Percentiles rank a stretch among this genome's conserved stretches.
These are phyloP conservation scores for Cylindrotheca closterium DNA, from an alignment of 108 stramenopile genomes.

Conservation along the genomic window DNA sequence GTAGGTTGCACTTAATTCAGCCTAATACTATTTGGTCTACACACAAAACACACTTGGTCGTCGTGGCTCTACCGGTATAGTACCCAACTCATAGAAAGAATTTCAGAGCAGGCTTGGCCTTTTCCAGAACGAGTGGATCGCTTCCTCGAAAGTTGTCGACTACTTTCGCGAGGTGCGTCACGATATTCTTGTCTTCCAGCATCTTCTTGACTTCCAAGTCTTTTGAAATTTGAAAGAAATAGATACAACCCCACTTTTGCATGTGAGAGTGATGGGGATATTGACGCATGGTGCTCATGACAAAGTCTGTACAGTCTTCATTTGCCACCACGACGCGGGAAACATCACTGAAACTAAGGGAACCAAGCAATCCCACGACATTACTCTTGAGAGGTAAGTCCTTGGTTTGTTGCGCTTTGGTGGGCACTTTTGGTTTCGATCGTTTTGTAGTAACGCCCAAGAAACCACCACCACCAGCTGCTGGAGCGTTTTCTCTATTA, in stretches of 20 bases:
- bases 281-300: not conserved
- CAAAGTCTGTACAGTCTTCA: not conserved
- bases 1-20: too few relatives aligned
- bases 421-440: not conserved
- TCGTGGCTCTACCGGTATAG: too few relatives aligned
- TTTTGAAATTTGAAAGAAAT: not conserved
- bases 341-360: not conserved
- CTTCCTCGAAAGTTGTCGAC: not conserved
- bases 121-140: not conserved
- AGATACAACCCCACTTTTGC: conserved; percentile 1
- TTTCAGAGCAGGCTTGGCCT: not conserved
- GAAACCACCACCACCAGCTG: too few relatives aligned
- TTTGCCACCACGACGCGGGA: not conserved
- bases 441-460: not conserved
- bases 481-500: not conserved
- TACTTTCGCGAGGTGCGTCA: not conserved
- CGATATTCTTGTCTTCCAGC: not conserved
- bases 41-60: too few relatives aligned
- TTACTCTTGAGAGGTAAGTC: not conserved
- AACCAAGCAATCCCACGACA: not conserved
- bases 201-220: not conserved
- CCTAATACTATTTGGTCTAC: too few relatives aligned
- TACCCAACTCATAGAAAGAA: not conserved
- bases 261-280: not conserved
- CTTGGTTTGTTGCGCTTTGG: not conserved